These are phyloP conservation scores for Pythium aquatile DNA, from an alignment of 352 stramenopile genomes.

Conservation along the genomic window DNA sequence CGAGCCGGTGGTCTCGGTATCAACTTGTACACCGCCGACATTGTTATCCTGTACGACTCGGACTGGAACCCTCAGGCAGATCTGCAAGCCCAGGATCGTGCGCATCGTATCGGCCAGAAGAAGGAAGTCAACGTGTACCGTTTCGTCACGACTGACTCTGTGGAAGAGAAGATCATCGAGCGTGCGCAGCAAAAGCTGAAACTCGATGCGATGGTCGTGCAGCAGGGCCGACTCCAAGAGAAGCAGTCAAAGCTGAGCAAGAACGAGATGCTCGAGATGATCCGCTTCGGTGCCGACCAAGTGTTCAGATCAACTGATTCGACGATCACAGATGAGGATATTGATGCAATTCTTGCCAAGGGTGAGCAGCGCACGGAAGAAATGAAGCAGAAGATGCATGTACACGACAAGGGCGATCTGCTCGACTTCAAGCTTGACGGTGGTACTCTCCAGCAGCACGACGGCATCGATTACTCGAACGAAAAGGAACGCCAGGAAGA, in stretches of 20 bases:
- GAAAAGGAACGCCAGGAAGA: slow-evolving; percentile 86
- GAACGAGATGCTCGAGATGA: slow-evolving; percentile 96
- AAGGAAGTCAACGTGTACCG: slow-evolving; percentile 97
- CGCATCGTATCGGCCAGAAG: slow-evolving; percentile 98
- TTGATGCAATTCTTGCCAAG: slow-evolving; percentile 96
- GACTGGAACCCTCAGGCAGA: slow-evolving; percentile 99
- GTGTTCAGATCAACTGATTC: slow-evolving; percentile 96
- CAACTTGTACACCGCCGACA: slow-evolving; percentile 98
- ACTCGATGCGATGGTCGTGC: slow-evolving; percentile 83
- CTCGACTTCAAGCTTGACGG: slow-evolving; percentile 93
- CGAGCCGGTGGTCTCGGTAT: slow-evolving; percentile 97
- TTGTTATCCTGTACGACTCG: slow-evolving; percentile 98
- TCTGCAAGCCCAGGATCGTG: slow-evolving; percentile 93
- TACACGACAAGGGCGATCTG: slow-evolving; percentile 82
- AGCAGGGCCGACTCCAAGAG: slow-evolving; percentile 83
- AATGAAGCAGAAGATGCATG: slow-evolving; percentile 87
- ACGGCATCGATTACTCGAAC: slow-evolving; percentile 96
- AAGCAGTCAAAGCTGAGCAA: slow-evolving; percentile 93
- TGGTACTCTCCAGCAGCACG: slow-evolving; percentile 93
- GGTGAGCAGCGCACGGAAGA: slow-evolving; percentile 84
- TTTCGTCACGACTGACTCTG: slow-evolving; percentile 94
- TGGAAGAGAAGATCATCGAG: slow-evolving; percentile 99
- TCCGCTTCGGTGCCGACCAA: slow-evolving; percentile 97
- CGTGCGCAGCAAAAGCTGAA: slow-evolving; percentile 98
- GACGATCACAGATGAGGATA: slow-evolving; percentile 98